phyloP scores from a whole-genome alignment of 805 yeast species.

The Yarrowia sp. region DNA sequence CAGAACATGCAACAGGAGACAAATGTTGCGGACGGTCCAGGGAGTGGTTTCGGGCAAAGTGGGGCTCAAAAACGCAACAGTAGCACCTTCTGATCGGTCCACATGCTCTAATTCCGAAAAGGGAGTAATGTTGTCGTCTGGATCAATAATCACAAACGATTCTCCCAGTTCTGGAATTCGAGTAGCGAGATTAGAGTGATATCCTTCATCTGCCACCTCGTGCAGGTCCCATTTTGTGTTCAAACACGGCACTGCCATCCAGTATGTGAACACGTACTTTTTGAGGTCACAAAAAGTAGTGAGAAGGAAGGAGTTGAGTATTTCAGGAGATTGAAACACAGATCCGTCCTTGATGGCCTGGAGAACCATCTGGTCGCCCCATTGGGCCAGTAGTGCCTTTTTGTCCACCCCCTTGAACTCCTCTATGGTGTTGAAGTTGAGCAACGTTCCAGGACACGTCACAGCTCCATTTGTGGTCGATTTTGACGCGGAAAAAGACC shows the following conservation, averaged over 20 bases:
- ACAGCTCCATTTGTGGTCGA: neutral
- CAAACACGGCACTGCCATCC: constrained; percentile 79
- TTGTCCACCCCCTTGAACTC: constrained; percentile 75
- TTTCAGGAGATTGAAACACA: constrained; percentile 42
- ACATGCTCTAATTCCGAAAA: neutral
- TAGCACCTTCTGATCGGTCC: neutral
- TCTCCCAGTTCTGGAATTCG: neutral
- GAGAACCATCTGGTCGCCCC: constrained; percentile 38
- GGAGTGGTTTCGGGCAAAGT: neutral
- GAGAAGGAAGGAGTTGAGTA: constrained; percentile 46
- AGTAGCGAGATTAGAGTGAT: neutral
- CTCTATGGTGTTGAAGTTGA: constrained; percentile 78
- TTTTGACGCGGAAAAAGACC: constrained; percentile 33
- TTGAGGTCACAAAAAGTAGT: constrained; percentile 84
- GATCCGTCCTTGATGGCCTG: constrained; percentile 38
- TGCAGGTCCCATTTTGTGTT: constrained; percentile 48
- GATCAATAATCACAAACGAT: neutral
- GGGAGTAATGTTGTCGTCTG: neutral
- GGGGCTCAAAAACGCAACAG: neutral
- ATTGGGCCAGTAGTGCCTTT: constrained; percentile 47
- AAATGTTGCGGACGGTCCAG: constrained; percentile 23
- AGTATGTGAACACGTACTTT: constrained; percentile 80
- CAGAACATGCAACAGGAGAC: constrained; percentile 27
- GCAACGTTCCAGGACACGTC: constrained; percentile 44
- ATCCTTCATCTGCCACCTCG: neutral